These are phyloP conservation scores for Eutypella sp. DNA, from an alignment of 2,329 filamentous ascomycete genomes.

Conservation along the genomic window DNA sequence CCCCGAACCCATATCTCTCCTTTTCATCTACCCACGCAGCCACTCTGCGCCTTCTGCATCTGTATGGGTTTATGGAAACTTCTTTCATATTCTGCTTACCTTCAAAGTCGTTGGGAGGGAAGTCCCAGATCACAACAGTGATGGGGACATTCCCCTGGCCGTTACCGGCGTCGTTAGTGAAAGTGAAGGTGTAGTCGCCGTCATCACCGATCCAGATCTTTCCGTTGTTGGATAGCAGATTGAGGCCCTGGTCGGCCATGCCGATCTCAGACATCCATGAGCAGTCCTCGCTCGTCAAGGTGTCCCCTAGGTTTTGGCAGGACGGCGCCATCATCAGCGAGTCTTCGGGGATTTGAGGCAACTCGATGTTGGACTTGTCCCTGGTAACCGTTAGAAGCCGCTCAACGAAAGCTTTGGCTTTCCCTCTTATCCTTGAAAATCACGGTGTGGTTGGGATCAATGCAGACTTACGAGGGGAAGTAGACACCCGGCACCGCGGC, in stretches of 20 bases:
- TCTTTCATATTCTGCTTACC: neutral
- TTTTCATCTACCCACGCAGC: neutral
- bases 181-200: constrained; percentile 24
- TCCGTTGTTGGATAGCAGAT: constrained; percentile 15
- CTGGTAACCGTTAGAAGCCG: no score
- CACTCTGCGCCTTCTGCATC: neutral
- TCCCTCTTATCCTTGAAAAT: neutral
- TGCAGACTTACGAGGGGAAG: neutral
- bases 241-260: constrained; percentile 13
- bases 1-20: neutral
- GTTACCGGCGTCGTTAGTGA: constrained; percentile 19
- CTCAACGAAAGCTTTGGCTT: no score
- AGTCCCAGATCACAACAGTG: constrained; percentile 25
- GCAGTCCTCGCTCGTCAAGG: neutral
- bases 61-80: neutral
- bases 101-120: constrained; percentile 12
- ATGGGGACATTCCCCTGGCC: constrained; percentile 7
- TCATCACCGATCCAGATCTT: constrained; percentile 26
- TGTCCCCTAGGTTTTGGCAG: neutral
- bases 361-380: no score
- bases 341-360: no score
- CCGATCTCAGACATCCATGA: neutral
- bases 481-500: neutral
- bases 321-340: no score
- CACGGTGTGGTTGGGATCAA: no score